Evolutionary conservation across 1,284 basidiomycete genomes (phyloP).

Genomic region (Apiotrichum montevideense): DNA sequence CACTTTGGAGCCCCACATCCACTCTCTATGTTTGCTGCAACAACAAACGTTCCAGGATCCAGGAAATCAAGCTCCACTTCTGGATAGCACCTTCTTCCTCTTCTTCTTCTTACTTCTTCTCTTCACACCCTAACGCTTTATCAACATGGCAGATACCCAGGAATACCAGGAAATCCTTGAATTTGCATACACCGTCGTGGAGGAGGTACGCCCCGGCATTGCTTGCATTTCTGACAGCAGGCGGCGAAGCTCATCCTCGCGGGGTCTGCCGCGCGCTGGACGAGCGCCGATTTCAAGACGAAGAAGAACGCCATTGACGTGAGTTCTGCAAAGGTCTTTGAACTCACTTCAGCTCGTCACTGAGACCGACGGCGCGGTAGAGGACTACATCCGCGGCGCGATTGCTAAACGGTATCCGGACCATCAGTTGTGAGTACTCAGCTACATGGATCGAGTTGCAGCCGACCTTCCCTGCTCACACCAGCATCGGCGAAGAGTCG

Average conservation of each 20-base stretch:
- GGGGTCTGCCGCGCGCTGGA: conserved; percentile 29
- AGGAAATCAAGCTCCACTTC: too few species aligned
- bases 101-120: too few species aligned
- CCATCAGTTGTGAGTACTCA: conserved; percentile 59
- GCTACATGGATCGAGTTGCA: background rate
- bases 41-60: too few species aligned
- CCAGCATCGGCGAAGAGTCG: conserved; percentile 74
- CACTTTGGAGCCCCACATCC: too few species aligned
- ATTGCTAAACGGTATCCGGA: conserved; percentile 63
- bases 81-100: too few species aligned
- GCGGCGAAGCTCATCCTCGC: conserved; percentile 21
- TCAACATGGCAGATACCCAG: too few species aligned
- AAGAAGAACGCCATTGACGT: conserved; percentile 54
- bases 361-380: conserved; percentile 87
- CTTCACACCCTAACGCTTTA: too few species aligned
- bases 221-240: background rate
- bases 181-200: conserved; percentile 19
- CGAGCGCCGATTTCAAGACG: conserved; percentile 15
- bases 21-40: too few species aligned
- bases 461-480: conserved; percentile 1
- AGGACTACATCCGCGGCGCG: conserved; percentile 71
- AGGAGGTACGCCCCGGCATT: conserved; percentile 13
- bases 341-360: conserved; percentile 61
- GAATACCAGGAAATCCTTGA: conserved; percentile 25
- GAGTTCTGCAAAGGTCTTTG: too few species aligned